phyloP scores from a whole-genome alignment of 805 yeast genomes.

The Candida ascalaphidarum region DNA sequence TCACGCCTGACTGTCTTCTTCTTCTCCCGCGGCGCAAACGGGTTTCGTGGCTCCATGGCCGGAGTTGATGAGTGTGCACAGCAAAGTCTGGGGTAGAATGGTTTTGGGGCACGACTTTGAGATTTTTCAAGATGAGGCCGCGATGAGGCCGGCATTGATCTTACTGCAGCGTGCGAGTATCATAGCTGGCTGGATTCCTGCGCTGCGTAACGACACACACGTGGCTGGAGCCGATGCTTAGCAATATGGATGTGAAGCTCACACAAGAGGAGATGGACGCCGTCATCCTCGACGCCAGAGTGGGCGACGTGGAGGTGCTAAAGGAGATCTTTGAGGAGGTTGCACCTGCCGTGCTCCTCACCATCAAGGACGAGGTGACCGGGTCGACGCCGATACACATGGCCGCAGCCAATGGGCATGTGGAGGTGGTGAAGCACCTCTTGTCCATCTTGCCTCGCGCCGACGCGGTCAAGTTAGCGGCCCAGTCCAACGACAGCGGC shows the following conservation, averaged over 20 bases:
- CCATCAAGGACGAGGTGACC: slow-evolving; percentile 55
- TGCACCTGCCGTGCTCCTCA: slow-evolving; percentile 32
- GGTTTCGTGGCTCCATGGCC: no score
- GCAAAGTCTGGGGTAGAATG: not conserved
- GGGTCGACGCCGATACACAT: slow-evolving; percentile 78
- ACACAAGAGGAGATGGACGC: slow-evolving; percentile 77
- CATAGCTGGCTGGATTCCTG: not conserved
- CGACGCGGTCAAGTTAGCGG: slow-evolving; percentile 30
- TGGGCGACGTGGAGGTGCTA: slow-evolving; percentile 75
- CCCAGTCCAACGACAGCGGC: slow-evolving; percentile 60
- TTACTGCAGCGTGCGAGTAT: not conserved
- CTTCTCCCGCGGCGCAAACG: no score
- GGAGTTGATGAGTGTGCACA: no score
- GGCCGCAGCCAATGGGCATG: slow-evolving; percentile 94
- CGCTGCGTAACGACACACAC: slow-evolving; percentile 5
- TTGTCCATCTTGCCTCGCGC: slow-evolving; percentile 38
- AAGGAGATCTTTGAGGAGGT: slow-evolving; percentile 56
- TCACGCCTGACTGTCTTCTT: slow-evolving; percentile 21
- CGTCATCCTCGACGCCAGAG: slow-evolving; percentile 75
- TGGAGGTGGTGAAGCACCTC: slow-evolving; percentile 54
- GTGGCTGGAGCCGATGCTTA: not conserved
- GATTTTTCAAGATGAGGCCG: not conserved
- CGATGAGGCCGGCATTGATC: slow-evolving; percentile 1
- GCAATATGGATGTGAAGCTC: slow-evolving; percentile 19
- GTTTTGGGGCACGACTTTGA: slow-evolving; percentile 1